Evolutionary conservation across 2,329 filamentous ascomycete species (phyloP), one percentile per base, ranked within the genome.

Genomic region (Aspergillus piperis): DNA sequence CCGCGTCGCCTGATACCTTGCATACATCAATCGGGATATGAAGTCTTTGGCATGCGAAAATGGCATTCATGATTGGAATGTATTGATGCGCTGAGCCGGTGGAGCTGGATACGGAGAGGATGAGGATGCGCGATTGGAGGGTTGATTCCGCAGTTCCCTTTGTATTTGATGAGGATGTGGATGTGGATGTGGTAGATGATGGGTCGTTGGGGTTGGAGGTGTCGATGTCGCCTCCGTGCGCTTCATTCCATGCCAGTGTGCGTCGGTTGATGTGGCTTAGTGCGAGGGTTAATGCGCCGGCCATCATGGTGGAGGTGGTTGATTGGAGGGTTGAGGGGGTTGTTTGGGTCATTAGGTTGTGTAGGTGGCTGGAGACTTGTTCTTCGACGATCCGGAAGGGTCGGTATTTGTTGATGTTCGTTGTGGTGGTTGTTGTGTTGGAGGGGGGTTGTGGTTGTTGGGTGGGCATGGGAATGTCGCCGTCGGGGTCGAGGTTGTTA

Each of bases 51-150:
- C 94, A 95, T 2, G 95, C 95, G 77, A 99, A 99, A 62, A 98
- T 96, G 69, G 90, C 87, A 79, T 99, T 99, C 95, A 99, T 99
- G 67, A 96, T 95, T 0, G 94, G 90, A 58, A 99, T 99, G 80
- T 99, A 99, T 76, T 98, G 88, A 62, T 86, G 90, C 5, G 92
- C 88, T 0, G 96, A 86, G 69, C 94, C 90, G 71, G 92, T 92
- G 41, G 92, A 96, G 13, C 92, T 92, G 50, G 91, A 96, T 4
- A 97, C 92, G 51, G 91, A 96, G 57, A 99, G 76, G 64, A 98
- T 88, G 57, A 99, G 84, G 70, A 99, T 96, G 62, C 95, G 90
- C 13, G 89, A 89, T 66, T 90, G 88, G 19, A 95, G 81, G 2
- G 23, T 42, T 0, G 49, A 52, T 19, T 52, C 49, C 2, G 49